Base-by-base conservation (phyloP, 225 moss, liverwort and hornwort species). In the Climacium dendroides region DNA sequence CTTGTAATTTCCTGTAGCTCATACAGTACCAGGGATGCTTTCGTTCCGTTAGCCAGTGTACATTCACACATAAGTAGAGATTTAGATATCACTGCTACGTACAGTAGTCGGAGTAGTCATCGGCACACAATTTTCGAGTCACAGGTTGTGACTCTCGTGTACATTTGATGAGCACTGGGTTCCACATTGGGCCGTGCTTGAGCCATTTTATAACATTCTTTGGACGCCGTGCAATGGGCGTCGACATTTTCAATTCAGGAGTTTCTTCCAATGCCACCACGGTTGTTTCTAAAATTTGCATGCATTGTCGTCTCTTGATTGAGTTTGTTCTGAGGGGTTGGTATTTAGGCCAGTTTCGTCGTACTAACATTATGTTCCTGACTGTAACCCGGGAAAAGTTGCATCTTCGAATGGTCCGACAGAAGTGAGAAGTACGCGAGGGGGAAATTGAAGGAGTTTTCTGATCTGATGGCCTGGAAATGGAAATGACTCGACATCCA, bases 291-390 rank as follows among this genome's bases (percentile, higher is more conserved):
- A 13, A n/a, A 76, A 24, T 54, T 6, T 9, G 0, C 54, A 20
- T 35, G 2, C 5, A 1, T 1, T 9, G 1, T 24, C n/a, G 23
- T 52, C 8, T n/a, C 52, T 10, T 15, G n/a, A n/a, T 15, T 23
- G 23, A 23, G 1, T 13, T 15, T 15, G 7, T 15, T 76, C 24
- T n/a, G 15, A 15, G 53, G 15, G 35, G n/a, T 54, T 54, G n/a
- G 15, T 8, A 4, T 20, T 19, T 2, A 6, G 13, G 7, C 52
- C 35, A 22, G 22, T 34, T 75, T 35, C 3, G 8, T 8, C 22
- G 13, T 22, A 8, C 20, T 22, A 75, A 8, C 22, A 1, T 8
- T 13, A 5, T 20, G 8, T 22, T 75, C 34, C 2, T 0, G 8
- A 8, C 4, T 5, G 7, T 20, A 34, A 34, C 20, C 3, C 11